Conservation (phyloP, 2,329 filamentous ascomycete genomes). For the Pseudocercospora fijiensis region DNA sequence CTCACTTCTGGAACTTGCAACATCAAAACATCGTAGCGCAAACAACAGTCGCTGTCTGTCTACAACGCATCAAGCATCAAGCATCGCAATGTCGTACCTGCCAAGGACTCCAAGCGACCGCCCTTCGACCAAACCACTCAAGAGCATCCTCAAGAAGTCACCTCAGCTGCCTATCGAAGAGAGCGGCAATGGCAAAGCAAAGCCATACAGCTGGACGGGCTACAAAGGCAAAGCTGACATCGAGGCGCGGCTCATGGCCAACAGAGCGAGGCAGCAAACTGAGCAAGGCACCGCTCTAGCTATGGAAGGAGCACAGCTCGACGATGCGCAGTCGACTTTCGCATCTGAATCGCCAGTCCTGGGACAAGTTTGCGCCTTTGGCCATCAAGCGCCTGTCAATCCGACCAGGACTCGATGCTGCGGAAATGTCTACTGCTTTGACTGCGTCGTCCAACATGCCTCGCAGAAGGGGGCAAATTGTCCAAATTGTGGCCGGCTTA, state of each 20-base stretch:
- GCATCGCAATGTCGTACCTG: not conserved
- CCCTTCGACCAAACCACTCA: not conserved
- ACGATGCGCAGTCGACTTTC: not conserved
- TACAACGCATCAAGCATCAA: not conserved
- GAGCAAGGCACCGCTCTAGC: not conserved
- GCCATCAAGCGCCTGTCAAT: not conserved
- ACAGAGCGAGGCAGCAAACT: not conserved
- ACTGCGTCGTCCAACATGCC: not conserved
- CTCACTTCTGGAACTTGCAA: not conserved
- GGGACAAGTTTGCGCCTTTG: not conserved
- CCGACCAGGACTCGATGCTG: not conserved
- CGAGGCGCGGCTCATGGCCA: not conserved
- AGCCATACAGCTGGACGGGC: constrained; percentile 7
- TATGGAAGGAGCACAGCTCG: not conserved
- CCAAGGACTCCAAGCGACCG: not conserved
- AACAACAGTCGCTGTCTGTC: not conserved
- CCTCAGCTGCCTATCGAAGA: not conserved
- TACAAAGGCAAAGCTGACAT: constrained; percentile 5
- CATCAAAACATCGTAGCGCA: not conserved
- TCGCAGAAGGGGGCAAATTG: not conserved
- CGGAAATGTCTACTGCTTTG: not conserved
- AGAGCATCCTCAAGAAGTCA: constrained; percentile 8
- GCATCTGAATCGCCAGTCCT: not conserved
- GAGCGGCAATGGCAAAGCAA: not conserved
- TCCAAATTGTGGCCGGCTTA: not conserved